Conservation (phyloP, 1,284 basidiomycete genomes). For the Melampsora occidentalis region DNA sequence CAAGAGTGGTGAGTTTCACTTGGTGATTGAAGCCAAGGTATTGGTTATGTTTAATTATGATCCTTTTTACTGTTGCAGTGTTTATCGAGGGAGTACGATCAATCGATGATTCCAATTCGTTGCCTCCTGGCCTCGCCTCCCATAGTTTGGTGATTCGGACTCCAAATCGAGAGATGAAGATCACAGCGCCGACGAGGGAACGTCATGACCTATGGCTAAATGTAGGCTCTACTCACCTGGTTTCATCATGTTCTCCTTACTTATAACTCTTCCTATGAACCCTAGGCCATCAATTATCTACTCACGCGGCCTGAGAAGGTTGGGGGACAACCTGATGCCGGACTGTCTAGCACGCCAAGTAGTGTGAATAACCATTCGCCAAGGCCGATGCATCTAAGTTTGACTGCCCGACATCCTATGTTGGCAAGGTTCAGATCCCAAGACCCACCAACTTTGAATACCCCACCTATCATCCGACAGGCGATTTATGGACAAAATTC, state of each 20-base stretch:
- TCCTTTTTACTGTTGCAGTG: slow-evolving; percentile 61
- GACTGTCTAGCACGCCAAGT: slow-evolving; percentile 52
- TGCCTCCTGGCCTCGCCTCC: slow-evolving; percentile 86
- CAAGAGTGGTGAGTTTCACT: slow-evolving; percentile 79
- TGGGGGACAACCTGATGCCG: slow-evolving; percentile 48
- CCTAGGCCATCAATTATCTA: slow-evolving; percentile 76
- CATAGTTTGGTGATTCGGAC: slow-evolving; percentile 92
- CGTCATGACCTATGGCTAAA: slow-evolving; percentile 95
- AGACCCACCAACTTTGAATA: slow-evolving; percentile 66
- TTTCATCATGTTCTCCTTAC: slow-evolving; percentile 22
- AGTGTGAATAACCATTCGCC: slow-evolving; percentile 41
- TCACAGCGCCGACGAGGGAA: slow-evolving; percentile 89
- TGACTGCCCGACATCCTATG: slow-evolving; percentile 71
- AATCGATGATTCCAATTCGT: slow-evolving; percentile 85
- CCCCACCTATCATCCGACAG: slow-evolving; percentile 54
- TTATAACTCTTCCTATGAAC: slow-evolving; percentile 4
- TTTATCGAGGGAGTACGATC: slow-evolving; percentile 88
- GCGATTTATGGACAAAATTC: slow-evolving; percentile 25
- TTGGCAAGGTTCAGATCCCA: slow-evolving; percentile 60
- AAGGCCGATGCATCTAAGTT: slow-evolving; percentile 55
- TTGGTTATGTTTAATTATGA: neutral
- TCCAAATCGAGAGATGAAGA: slow-evolving; percentile 91
- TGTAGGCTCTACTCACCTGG: slow-evolving; percentile 48
- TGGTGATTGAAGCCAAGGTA: neutral
- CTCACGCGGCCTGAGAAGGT: slow-evolving; percentile 66